Percentiles rank a stretch among this genome's conserved stretches.
phyloP scores from a whole-genome alignment of 1,139 yeast species.

The Yamadazyma triangularis region DNA sequence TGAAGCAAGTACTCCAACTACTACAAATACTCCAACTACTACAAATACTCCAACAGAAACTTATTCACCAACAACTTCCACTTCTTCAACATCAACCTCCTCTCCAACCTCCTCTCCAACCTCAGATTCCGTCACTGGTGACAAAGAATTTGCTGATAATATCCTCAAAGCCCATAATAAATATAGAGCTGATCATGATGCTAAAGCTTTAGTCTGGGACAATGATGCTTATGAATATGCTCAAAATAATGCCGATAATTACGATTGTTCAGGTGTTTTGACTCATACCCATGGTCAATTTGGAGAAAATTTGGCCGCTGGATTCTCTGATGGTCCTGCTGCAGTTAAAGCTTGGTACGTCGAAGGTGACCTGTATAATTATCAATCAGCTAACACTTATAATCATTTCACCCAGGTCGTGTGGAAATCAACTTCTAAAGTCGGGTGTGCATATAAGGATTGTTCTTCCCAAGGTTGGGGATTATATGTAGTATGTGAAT shows the following conservation, averaged over 20 bases:
- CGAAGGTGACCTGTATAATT: slow-evolving; percentile 61
- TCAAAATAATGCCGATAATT: slow-evolving; percentile 60
- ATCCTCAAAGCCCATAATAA: slow-evolving; percentile 51
- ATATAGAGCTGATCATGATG: slow-evolving; percentile 66
- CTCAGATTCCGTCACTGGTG: slow-evolving; percentile 5
- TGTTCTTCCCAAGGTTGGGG: slow-evolving; percentile 46
- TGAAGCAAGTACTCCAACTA: slow-evolving; percentile 1
- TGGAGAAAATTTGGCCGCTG: slow-evolving; percentile 88
- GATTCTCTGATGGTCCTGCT: slow-evolving; percentile 47
- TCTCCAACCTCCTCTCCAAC: slow-evolving; percentile 2
- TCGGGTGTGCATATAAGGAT: slow-evolving; percentile 71
- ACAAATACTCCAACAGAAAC: slow-evolving; percentile 5
- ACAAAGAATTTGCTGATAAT: slow-evolving; percentile 12
- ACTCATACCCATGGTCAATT: slow-evolving; percentile 73
- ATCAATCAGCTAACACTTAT: slow-evolving; percentile 28
- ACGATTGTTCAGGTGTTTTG: slow-evolving; percentile 65
- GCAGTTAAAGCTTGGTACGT: slow-evolving; percentile 84
- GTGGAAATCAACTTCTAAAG: slow-evolving; percentile 64
- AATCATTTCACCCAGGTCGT: slow-evolving; percentile 87
- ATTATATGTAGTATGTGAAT: slow-evolving; percentile 51
- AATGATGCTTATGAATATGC: slow-evolving; percentile 60
- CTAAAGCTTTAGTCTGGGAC: slow-evolving; percentile 61
- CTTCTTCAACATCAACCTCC: slow-evolving; percentile 6
- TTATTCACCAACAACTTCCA: slow-evolving; percentile 5
- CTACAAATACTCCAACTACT: slow-evolving; percentile 3